Base-by-base conservation (phyloP, 148 eudicot genomes). In the Euryodendron excelsum region DNA sequence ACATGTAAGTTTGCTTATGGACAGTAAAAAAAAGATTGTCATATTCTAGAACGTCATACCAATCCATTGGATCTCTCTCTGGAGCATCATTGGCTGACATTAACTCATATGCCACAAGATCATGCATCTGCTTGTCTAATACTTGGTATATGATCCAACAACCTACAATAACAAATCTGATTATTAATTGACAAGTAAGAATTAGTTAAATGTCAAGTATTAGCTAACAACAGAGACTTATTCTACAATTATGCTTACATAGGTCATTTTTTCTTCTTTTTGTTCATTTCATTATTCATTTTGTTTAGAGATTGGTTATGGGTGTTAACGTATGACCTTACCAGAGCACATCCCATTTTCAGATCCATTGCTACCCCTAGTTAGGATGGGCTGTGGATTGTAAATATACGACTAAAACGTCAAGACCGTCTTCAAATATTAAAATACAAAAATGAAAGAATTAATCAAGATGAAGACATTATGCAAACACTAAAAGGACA, bases 1-100 rank as follows among this genome's bases (percentile, higher is more conserved):
- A 28, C 33, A 25, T 20, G 18, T 17, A 41, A 75, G 27, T 20
- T 62, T 18, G 5, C 18, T 74, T 15, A n/a, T 60, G n/a, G 11
- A 15, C 37, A 41, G 36, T 5, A 37, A 3, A 23, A 41, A 39
- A 39, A 27, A 61, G 17, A 75, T 53, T n/a, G 28, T 14, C 0
- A 56, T 69, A 10, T 10, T 65, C 73, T 30, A 31, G 44, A 59
- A 69, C 21, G 72, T 53, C 84, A 77, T 93, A 96, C 99, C 99
- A 96, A 82, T 96, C 92, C 91, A 69, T 90, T 74, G 99, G 99
- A 88, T 96, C 99, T 85, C 98, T 86, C 81, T 93, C 99, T 61
- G 97, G 93, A 78, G 91, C 98, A 84, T 93, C 99, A 80, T 95
- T 95, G 39, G 99, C 99, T 41, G 99, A 93, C 97, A 91, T 96